A percentile compares a stretch with the other conserved stretches of the same genome.
These are phyloP conservation scores for Exophiala phaeomuriformis DNA, from an alignment of 2,329 filamentous ascomycete genomes.

Conservation along the genomic window DNA sequence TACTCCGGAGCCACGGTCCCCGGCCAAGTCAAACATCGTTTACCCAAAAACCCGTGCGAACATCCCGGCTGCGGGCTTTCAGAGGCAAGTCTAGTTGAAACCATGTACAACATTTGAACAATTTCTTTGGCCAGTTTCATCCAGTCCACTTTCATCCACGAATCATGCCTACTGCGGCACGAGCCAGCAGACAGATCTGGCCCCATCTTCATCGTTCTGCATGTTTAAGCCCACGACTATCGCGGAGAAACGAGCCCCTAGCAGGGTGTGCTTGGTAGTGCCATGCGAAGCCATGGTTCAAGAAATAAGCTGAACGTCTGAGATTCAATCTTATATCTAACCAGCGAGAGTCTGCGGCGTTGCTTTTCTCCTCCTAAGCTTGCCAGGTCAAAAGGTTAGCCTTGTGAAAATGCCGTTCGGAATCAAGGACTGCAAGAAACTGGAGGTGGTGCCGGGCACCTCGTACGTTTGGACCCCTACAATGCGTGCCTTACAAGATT, in stretches of 20 bases:
- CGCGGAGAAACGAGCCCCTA: background rate
- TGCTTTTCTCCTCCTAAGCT: background rate
- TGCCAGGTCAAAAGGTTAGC: too few relatives aligned
- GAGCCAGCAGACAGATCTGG: background rate
- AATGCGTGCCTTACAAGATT: background rate
- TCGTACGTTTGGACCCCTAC: constrained; percentile 1
- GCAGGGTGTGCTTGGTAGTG: background rate
- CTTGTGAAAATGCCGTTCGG: constrained; percentile 28
- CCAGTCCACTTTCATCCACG: background rate
- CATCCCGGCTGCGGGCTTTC: too few relatives aligned
- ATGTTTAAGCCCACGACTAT: background rate
- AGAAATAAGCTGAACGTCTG: background rate
- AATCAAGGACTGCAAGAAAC: constrained; percentile 29
- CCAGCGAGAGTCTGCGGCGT: background rate
- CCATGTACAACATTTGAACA: background rate
- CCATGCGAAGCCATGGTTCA: background rate
- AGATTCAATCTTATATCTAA: background rate
- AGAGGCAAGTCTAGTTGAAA: background rate
- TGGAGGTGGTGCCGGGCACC: constrained; percentile 31
- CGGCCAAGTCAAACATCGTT: background rate
- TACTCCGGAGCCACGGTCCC: background rate
- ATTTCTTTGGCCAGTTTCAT: background rate
- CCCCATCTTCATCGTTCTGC: background rate
- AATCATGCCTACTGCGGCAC: background rate
- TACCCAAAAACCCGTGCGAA: too few relatives aligned